Base-by-base conservation (phyloP, 306 rosid genomes). In the Phaseolus lunatus region DNA sequence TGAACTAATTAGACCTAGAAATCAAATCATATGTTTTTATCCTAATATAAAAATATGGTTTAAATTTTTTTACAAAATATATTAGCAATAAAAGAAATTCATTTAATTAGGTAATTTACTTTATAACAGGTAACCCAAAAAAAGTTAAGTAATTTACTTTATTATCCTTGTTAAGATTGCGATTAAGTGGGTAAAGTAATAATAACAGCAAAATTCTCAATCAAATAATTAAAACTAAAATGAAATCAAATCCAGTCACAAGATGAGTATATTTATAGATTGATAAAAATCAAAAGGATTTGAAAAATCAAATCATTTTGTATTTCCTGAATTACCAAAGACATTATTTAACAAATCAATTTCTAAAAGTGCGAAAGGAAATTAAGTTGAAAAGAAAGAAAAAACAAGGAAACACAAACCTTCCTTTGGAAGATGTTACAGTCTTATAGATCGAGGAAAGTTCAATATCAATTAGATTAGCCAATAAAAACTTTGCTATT, bases 1-100 rank as follows among this genome's bases (percentile, higher is more conserved):
- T 22, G 65, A 58, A 75, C 18, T 61, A 63, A 56, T 73, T 45
- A 37, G 72, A 70, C 61, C 50, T 22, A 23, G 45, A 31, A 52
- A 74, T 61, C 69, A 50, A 43, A 27, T 62, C 54, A 41, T 58
- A 62, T 61, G 26, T 44, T 43, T 29, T 35, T 43, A 62, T 47
- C 57, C 10, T 9, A 73, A 31, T 67, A 31, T 13, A 33, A 56
- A 61, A 44, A 33, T 20, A 67, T 7, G 71, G 39, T 57, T 67
- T 23, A 12, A 33, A 65, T 43, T 54, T 37, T 47, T 81, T 67
- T 75, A 57, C 45, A 48, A 68, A 73, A 73, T 45, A 66, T 70
- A 50, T 31, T 18, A 57, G 44, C 27, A 75, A 48, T 35, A 10
- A 47, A 47, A 3, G 5, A 29, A 75, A 67, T 31, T 59, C 54